These are phyloP conservation scores for Cytospora schulzeri DNA, from an alignment of 2,329 filamentous ascomycete genomes.

Conservation along the genomic window DNA sequence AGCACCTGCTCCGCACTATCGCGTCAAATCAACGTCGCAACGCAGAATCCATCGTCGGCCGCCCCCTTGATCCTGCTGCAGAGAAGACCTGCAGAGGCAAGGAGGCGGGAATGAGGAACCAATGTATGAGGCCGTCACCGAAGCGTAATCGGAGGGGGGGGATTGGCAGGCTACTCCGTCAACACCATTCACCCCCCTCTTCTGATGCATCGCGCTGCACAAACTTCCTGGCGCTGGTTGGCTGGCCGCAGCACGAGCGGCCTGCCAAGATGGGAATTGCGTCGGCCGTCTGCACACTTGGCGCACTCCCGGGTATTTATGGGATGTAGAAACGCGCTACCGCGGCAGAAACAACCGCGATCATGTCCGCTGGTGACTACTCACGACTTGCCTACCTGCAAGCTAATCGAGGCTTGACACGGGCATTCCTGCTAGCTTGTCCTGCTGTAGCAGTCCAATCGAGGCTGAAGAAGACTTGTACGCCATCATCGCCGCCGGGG, in stretches of 20 bases:
- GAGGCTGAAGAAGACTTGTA: not conserved
- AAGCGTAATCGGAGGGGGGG: not conserved
- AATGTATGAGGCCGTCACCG: not conserved
- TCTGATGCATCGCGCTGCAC: not conserved
- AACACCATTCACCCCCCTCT: not conserved
- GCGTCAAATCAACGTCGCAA: not conserved
- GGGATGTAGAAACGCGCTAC: not conserved
- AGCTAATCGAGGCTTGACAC: not conserved
- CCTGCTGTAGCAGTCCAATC: conserved; percentile 3
- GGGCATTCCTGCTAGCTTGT: not conserved
- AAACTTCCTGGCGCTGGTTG: conserved; percentile 10
- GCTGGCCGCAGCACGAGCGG: not conserved
- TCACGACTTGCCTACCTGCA: not conserved
- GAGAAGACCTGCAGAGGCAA: not conserved
- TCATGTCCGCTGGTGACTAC: not conserved
- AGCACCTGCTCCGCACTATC: not conserved
- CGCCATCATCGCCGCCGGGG: not conserved
- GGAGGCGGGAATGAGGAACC: not conserved
- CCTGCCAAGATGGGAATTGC: not conserved
- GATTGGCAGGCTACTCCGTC: not conserved
- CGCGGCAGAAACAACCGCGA: not conserved
- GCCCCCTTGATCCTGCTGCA: not conserved
- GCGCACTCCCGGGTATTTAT: not conserved
- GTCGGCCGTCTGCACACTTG: not conserved
- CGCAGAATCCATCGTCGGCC: not conserved